Evolutionary conservation across 371 early-diverging fungal genomes (phyloP), one percentile per base, ranked within the genome.

Genomic region (Mortierella sp.): DNA sequence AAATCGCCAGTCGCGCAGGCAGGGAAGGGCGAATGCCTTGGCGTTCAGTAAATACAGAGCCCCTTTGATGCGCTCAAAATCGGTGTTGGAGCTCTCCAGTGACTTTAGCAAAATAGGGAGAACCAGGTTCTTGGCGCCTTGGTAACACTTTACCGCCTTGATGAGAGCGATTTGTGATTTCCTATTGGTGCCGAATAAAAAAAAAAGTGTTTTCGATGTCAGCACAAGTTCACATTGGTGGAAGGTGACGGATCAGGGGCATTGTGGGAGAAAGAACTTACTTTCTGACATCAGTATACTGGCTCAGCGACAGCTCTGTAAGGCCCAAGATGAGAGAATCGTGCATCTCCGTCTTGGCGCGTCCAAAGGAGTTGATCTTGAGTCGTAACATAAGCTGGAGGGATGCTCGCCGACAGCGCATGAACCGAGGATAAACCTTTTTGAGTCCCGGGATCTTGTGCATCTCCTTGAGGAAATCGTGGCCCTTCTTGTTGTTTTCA

Each of bases 221-320:
- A 60, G 18, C 18, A 51, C 21, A 51, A 5, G 6, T 5, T 16
- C 21, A 5, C 12, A 12, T 16, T 60, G 14, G 60, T 0, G 60
- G 16, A 60, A 18, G 32, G 18, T 32, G 32, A 32, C 14, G 29
- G 16, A 60, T 55, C 10, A 7, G 27, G 3, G 11, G 27, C 11
- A 58, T 7, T 14, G 12, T 32, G 12, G 35, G 1, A 29, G 35
- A 14, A 12, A 32, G 58, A 14, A 81, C 89, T 44, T 90, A 90
- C 87, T 91, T 92, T 78, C 98, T 90, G 55, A 97, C 93, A 70
- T 94, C 95, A 0, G 96, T 89, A 87, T 96, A 97, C 35, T 91
- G 89, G 48, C 93, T 91, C 51, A 96, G 74, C 0, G 94, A 95
- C 60, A 96, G 81, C 29, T 93, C 91, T 5, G 92, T 87, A 44